Evolutionary conservation across 164 flowering plant species (phyloP).

Genomic region (Tetrastigma voinierianum): DNA sequence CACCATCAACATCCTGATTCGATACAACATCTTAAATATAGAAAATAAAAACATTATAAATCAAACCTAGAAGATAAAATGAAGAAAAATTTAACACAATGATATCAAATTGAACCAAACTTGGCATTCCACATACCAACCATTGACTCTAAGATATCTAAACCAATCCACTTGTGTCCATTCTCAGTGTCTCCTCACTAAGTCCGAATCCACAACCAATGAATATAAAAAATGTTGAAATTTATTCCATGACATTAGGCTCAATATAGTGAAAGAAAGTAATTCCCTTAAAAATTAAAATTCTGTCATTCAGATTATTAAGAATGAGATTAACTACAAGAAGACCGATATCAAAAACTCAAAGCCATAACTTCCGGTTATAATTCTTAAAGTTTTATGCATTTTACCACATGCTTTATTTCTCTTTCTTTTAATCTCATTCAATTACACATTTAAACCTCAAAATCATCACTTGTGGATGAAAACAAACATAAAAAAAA

Average conservation of each 20-base stretch:
- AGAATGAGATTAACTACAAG: too few species aligned
- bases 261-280: not conserved
- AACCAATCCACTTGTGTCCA: constrained; percentile 94
- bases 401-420: too few species aligned
- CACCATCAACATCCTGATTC: constrained; percentile 92
- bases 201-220: constrained; percentile 98
- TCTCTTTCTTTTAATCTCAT: too few species aligned
- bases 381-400: too few species aligned
- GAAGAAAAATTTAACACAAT: not conserved
- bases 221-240: constrained; percentile 5
- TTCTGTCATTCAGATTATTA: too few species aligned
- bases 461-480: too few species aligned
- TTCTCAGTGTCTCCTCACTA: constrained; percentile 87
- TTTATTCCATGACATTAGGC: not conserved
- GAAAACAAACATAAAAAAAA: too few species aligned
- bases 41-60: not conserved
- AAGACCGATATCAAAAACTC: too few species aligned
- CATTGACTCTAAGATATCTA: constrained; percentile 91
- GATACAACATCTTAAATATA: constrained; percentile 60
- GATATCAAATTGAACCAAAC: not conserved
- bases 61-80: not conserved
- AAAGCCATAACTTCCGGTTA: too few species aligned
- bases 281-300: too few species aligned
- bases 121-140: constrained; percentile 50
- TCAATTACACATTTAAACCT: too few species aligned